Percentiles rank a stretch among this genome's conserved stretches.
Conservation (phyloP, 768 basidiomycete species). For the Goffeauzyma gilvescens region DNA sequence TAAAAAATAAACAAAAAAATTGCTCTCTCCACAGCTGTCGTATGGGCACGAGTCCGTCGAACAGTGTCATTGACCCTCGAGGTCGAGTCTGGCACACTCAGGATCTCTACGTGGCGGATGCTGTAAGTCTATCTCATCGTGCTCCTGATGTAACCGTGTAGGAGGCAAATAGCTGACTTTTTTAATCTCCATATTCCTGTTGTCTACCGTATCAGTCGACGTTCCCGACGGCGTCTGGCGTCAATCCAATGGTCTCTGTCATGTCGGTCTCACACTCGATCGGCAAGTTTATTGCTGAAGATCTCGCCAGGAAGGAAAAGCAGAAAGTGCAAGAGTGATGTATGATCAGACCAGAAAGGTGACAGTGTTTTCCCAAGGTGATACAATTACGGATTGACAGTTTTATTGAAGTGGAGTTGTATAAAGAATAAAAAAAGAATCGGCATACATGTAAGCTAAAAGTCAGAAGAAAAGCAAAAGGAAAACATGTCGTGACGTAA, state of each 20-base stretch:
- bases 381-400: no score
- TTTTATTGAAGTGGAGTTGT: no score
- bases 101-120: constrained; percentile 25
- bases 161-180: background rate
- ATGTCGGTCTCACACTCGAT: constrained; percentile 12
- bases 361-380: no score
- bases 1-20: background rate
- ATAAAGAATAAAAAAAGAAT: no score
- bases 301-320: no score
- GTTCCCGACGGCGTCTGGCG: constrained; percentile 15
- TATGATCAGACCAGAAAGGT: no score
- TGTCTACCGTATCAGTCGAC: constrained; percentile 1
- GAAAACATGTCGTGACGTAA: no score
- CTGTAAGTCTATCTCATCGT: constrained; percentile 1
- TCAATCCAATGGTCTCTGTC: constrained; percentile 19
- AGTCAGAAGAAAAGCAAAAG: no score
- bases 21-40: constrained; percentile 7
- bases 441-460: no score
- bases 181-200: background rate
- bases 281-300: constrained; percentile 2
- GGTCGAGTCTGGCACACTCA: constrained; percentile 23
- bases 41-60: constrained; percentile 17
- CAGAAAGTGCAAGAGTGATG: background rate
- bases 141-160: background rate
- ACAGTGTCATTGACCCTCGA: constrained; percentile 19